Percentiles rank a stretch among this genome's conserved stretches.
Conservation (phyloP, 768 basidiomycete species). For the Grammothele lineata region DNA sequence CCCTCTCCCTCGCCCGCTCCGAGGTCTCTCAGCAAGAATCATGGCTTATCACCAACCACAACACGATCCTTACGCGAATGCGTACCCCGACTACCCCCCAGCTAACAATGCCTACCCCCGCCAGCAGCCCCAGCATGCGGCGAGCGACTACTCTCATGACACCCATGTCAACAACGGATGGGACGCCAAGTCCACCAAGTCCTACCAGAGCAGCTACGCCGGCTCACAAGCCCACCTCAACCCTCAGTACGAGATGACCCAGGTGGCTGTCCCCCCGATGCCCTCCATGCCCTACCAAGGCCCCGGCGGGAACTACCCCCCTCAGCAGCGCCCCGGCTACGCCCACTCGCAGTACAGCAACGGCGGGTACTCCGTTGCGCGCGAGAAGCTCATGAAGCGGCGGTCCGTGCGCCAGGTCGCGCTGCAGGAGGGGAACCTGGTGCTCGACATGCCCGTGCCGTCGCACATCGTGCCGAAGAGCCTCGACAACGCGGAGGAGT, state of each 20-base stretch:
- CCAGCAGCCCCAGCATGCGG: conserved; percentile 14
- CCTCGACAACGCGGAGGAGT: conserved; percentile 61
- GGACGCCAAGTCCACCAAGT: conserved; percentile 51
- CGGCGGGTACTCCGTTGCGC: conserved; percentile 60
- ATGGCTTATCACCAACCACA: conserved; percentile 27
- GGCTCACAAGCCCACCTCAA: conserved; percentile 74
- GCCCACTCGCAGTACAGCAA: conserved; percentile 38
- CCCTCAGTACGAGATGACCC: conserved; percentile 54
- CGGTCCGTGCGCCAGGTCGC: conserved; percentile 76
- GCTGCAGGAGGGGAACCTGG: conserved; percentile 78
- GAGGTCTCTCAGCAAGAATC: not conserved
- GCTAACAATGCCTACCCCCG: conserved; percentile 14
- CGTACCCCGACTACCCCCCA: conserved; percentile 18
- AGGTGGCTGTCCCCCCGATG: conserved; percentile 46
- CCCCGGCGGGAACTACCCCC: conserved; percentile 53
- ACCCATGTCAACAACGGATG: conserved; percentile 27
- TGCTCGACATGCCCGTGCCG: conserved; percentile 80
- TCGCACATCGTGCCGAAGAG: conserved; percentile 70
- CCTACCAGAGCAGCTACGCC: conserved; percentile 58
- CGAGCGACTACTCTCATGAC: conserved; percentile 20
- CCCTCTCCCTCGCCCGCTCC: conserved; percentile 1
- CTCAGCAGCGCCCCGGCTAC: conserved; percentile 45
- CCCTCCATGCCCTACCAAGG: conserved; percentile 48
- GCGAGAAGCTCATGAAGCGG: conserved; percentile 80
- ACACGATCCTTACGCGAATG: conserved; percentile 23